Base-by-base conservation (phyloP, 257 asterid genomes). In the Gentiana dahurica region DNA sequence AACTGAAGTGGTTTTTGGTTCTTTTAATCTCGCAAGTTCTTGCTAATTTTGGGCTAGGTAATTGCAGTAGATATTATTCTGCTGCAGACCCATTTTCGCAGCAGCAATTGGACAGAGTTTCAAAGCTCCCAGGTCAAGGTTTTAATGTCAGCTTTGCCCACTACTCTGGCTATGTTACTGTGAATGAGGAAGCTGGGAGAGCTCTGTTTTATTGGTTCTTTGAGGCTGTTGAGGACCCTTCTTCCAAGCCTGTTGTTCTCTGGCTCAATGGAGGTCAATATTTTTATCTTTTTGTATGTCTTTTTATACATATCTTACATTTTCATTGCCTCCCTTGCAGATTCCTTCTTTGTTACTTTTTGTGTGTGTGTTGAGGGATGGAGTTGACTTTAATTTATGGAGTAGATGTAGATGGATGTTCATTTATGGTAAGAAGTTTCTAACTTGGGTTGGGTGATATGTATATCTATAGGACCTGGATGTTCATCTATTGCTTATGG, bases 221-320 rank as follows among this genome's bases (percentile, higher is more conserved):
- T 69, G 98, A 87, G 71, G 88, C 96, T 62, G 82, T 73, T 8
- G 90, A 85, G 45, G 86, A 87, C 58, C 88, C 98, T 68, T 71
- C 94, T 58, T 78, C 95, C 47, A 87, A 91, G 65, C 95, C 98
- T 67, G 66, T 91, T 64, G 75, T 91, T 73, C 98, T 91, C 61
- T 91, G 98, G 98, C 94, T 85, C 49, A 91, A 87, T 81, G 98
- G 98, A 87, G 96, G 98, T 90, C 54, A 2, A 61, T 55, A 9
- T 7, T 3, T 15, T 15, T 15, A 15, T 15, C 24, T 15, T 15
- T 15, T 15, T n/a, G n/a, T n/a, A n/a, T 15, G 24, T 15, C 24
- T 15, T 15, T 15, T 15, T 15, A 15, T 15, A 15, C 24, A 15
- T 15, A 15, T 15, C 24, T 15, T 15, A 15, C 24, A 15, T 15